phyloP scores from a whole-genome alignment of 2,329 filamentous ascomycete species.

The Magnaporthales sp. region DNA sequence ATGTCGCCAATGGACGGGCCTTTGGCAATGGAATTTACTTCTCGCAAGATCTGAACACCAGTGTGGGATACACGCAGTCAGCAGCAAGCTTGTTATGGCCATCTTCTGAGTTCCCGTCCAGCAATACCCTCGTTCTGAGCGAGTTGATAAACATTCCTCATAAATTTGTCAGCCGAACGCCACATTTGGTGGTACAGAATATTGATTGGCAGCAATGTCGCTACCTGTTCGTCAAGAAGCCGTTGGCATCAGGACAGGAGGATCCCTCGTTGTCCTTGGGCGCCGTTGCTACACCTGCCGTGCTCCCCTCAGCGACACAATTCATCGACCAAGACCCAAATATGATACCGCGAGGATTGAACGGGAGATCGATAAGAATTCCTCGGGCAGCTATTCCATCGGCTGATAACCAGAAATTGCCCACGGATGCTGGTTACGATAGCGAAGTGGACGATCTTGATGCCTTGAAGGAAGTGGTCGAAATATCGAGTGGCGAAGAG shows the following conservation, averaged over 20 bases:
- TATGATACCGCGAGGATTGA: not conserved
- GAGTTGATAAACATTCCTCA: constrained; percentile 72
- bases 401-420: not conserved
- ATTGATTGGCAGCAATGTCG: constrained; percentile 85
- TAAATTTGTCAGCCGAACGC: constrained; percentile 44
- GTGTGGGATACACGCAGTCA: constrained; percentile 37
- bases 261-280: not conserved
- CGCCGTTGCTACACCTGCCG: not conserved
- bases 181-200: constrained; percentile 64
- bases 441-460: not conserved
- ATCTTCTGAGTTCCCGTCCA: constrained; percentile 53
- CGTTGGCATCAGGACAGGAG: not conserved
- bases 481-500: not conserved
- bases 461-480: not conserved
- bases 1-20: constrained; percentile 54
- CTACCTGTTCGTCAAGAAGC: constrained; percentile 58
- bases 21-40: constrained; percentile 80
- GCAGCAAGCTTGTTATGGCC: constrained; percentile 41
- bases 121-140: constrained; percentile 61
- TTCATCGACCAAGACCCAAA: constrained; percentile 1
- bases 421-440: not conserved
- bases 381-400: constrained; percentile 5
- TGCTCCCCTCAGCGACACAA: not conserved
- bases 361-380: not conserved
- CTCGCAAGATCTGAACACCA: constrained; percentile 49